A percentile compares a stretch with the other conserved stretches of the same genome.
These are phyloP conservation scores for Macrophomina tecta DNA, from an alignment of 2,329 filamentous ascomycete genomes.

Conservation along the genomic window DNA sequence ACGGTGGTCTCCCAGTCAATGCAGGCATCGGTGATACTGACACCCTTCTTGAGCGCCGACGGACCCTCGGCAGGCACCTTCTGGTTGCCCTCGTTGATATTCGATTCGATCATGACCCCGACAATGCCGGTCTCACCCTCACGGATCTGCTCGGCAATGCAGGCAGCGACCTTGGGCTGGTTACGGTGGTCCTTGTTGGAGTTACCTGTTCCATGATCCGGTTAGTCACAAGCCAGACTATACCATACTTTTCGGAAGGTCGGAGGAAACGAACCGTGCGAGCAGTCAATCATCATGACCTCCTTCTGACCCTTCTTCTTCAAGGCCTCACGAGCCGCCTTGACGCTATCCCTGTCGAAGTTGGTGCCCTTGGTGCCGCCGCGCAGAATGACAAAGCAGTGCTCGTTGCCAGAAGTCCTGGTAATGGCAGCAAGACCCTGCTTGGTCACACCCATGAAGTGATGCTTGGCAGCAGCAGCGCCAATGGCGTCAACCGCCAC, in stretches of 20 bases:
- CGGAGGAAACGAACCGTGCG: slow-evolving; percentile 70
- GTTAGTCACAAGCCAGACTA: not conserved
- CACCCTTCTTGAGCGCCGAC: slow-evolving; percentile 78
- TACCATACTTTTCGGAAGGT: not conserved
- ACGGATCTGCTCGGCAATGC: slow-evolving; percentile 81
- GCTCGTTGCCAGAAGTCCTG: slow-evolving; percentile 89
- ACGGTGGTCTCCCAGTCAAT: slow-evolving; percentile 91
- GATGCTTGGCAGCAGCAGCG: slow-evolving; percentile 77
- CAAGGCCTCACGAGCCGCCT: slow-evolving; percentile 77
- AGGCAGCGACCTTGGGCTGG: slow-evolving; percentile 89
- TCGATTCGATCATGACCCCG: slow-evolving; percentile 98
- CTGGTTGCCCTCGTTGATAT: slow-evolving; percentile 81
- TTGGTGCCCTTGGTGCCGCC: slow-evolving; percentile 93
- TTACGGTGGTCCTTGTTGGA: slow-evolving; percentile 97
- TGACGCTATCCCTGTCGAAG: slow-evolving; percentile 85
- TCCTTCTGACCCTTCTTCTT: slow-evolving; percentile 82
- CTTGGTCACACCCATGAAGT: slow-evolving; percentile 99
- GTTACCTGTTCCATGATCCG: slow-evolving; percentile 68
- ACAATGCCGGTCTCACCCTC: slow-evolving; percentile 87
- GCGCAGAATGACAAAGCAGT: slow-evolving; percentile 95
- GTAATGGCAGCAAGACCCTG: slow-evolving; percentile 95
- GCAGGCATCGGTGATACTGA: slow-evolving; percentile 95
- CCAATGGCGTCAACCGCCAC: slow-evolving; percentile 97
- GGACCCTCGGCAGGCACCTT: slow-evolving; percentile 88
- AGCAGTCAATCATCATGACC: slow-evolving; percentile 98